A percentile compares a stretch with the other conserved stretches of the same genome.
These are phyloP conservation scores for Aspergillus sp. DNA, from an alignment of 2,329 filamentous ascomycete genomes.

Conservation along the genomic window DNA sequence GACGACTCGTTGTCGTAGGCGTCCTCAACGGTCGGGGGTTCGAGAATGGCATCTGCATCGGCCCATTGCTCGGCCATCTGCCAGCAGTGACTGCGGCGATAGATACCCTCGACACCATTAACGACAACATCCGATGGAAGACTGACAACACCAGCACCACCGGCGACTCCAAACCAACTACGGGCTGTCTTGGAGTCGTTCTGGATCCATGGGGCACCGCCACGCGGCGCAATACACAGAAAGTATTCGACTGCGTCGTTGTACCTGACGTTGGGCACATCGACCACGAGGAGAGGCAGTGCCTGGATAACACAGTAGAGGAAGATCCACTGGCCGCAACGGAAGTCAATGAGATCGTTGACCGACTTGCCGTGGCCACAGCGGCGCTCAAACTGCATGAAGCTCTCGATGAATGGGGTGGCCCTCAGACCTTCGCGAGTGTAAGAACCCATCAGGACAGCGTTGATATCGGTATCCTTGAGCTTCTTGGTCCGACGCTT, in stretches of 20 bases:
- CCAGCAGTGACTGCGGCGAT: constrained; percentile 65
- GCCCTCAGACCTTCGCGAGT: constrained; percentile 62
- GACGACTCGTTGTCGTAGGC: constrained; percentile 33
- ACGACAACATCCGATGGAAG: constrained; percentile 59
- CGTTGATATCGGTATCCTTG: constrained; percentile 69
- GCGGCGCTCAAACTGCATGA: constrained; percentile 43
- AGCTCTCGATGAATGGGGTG: constrained; percentile 42
- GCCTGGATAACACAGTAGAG: constrained; percentile 46
- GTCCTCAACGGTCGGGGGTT: constrained; percentile 27
- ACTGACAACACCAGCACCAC: constrained; percentile 54
- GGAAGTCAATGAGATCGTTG: constrained; percentile 40
- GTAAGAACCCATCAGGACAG: constrained; percentile 72
- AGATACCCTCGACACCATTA: constrained; percentile 61
- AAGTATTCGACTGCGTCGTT: constrained; percentile 45
- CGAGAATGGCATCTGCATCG: constrained; percentile 32
- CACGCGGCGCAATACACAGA: constrained; percentile 43
- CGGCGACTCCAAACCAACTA: constrained; percentile 52
- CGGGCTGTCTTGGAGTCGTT: constrained; percentile 39
- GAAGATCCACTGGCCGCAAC: constrained; percentile 48
- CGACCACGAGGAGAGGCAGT: constrained; percentile 44
- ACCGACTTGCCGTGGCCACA: constrained; percentile 37
- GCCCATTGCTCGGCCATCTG: constrained; percentile 57
- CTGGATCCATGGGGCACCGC: constrained; percentile 43
- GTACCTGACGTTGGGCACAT: constrained; percentile 40
- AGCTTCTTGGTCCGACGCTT: constrained; percentile 66